A percentile compares a stretch with the other conserved stretches of the same genome.
Conservation (phyloP, 2,329 filamentous ascomycete genomes). For the Venturia carpophila region DNA sequence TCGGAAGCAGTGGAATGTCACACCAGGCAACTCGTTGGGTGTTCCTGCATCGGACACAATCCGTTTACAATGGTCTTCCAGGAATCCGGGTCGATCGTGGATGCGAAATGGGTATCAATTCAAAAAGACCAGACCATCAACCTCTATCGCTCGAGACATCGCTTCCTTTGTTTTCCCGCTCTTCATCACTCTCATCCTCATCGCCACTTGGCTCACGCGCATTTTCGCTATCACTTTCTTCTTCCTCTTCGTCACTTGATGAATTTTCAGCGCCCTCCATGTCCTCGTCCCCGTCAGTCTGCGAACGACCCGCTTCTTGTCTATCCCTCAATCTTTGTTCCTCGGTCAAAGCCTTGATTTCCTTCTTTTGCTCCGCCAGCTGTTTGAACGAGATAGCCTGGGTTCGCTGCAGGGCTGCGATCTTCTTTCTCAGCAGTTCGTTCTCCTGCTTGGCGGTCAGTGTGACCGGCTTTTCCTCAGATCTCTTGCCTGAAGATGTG, state of each 20-base stretch:
- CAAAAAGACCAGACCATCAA: neutral
- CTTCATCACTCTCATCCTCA: constrained; percentile 9
- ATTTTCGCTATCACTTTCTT: neutral
- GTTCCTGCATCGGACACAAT: neutral
- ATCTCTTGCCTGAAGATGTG: constrained; percentile 20
- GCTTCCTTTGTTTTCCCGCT: constrained; percentile 10
- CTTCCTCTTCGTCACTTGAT: neutral
- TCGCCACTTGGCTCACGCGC: neutral
- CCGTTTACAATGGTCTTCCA: neutral
- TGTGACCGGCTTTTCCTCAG: constrained; percentile 24
- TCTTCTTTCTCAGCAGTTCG: constrained; percentile 30
- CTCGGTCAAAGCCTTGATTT: constrained; percentile 32
- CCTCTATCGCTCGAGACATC: constrained; percentile 8
- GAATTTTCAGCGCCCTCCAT: neutral
- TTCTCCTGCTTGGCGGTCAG: constrained; percentile 29
- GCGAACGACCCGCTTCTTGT: neutral
- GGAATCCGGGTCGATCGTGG: neutral
- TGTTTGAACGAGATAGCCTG: constrained; percentile 40
- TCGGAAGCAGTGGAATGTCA: neutral
- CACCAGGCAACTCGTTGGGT: neutral
- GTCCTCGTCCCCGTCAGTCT: neutral
- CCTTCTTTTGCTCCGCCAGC: constrained; percentile 36
- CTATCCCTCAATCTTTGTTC: constrained; percentile 23
- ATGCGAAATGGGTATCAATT: neutral
- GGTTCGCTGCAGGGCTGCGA: constrained; percentile 38